phyloP scores from a whole-genome alignment of 2,329 filamentous ascomycete species.

The Fusarium chlamydosporum region DNA sequence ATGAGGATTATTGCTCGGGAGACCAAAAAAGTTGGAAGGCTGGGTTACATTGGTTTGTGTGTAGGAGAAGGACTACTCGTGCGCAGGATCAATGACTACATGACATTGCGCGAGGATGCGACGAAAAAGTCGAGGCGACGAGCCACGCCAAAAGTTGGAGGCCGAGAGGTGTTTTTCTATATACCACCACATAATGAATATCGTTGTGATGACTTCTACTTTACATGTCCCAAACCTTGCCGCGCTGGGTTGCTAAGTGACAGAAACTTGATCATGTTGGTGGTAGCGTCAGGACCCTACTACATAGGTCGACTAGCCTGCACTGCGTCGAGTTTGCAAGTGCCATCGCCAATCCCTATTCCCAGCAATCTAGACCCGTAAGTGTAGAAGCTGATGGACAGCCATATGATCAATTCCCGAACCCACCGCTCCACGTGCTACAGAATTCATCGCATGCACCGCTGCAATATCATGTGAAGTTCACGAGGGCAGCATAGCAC shows the following conservation, averaged over 20 bases:
- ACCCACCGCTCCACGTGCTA: too few species aligned
- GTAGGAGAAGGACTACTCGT: constrained; percentile 8
- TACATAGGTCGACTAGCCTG: too few species aligned
- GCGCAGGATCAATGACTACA: constrained; percentile 28
- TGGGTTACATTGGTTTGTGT: constrained; percentile 23
- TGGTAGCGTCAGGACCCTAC: background rate
- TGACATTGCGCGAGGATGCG: constrained; percentile 9
- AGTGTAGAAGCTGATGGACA: too few species aligned
- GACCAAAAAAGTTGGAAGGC: constrained; percentile 34
- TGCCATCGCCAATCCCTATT: too few species aligned
- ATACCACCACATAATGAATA: constrained; percentile 46
- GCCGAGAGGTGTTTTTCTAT: constrained; percentile 22
- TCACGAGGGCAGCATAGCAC: too few species aligned
- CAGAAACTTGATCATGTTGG: background rate
- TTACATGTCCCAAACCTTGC: background rate
- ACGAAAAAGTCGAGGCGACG: constrained; percentile 11
- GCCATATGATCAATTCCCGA: too few species aligned
- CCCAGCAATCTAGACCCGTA: too few species aligned
- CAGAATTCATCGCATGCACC: too few species aligned
- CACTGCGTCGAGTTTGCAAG: too few species aligned
- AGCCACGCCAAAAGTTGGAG: constrained; percentile 21
- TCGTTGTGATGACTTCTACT: constrained; percentile 17
- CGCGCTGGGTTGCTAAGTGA: background rate
- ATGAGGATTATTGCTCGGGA: constrained; percentile 33
- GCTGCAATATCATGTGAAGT: too few species aligned